Evolutionary conservation across 2,329 filamentous ascomycete species (phyloP).

Genomic region (Pseudocercospora vitis): DNA sequence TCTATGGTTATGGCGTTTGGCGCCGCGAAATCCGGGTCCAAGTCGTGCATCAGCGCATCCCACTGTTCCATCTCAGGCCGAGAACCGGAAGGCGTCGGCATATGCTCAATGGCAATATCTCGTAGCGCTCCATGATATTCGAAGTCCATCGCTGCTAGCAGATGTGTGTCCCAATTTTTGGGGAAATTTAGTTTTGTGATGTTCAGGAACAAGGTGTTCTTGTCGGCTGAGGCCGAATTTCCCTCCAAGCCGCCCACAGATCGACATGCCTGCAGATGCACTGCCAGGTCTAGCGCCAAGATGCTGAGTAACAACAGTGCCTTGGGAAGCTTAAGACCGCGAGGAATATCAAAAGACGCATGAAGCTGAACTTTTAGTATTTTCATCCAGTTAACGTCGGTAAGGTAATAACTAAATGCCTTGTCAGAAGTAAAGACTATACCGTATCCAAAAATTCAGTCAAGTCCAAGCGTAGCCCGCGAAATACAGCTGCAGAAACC

Average conservation of each 20-base stretch:
- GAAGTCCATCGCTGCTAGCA: slow-evolving; percentile 1
- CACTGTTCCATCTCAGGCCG: slow-evolving; percentile 2
- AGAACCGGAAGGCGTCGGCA: neutral
- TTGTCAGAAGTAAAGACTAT: no score
- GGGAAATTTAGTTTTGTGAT: neutral
- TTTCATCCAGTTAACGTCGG: no score
- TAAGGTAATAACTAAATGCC: no score
- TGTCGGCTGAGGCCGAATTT: neutral
- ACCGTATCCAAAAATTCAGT: no score
- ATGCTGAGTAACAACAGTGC: no score
- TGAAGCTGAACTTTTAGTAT: no score
- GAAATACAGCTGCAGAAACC: no score
- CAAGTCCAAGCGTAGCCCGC: no score
- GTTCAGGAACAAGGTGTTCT: neutral
- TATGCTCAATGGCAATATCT: neutral
- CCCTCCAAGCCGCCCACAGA: neutral
- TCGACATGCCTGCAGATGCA: neutral
- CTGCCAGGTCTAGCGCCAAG: no score
- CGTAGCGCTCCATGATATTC: slow-evolving; percentile 4
- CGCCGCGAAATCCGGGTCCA: neutral
- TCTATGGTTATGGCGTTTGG: neutral
- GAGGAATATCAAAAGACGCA: no score
- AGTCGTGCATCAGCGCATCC: neutral
- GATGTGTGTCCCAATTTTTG: neutral
- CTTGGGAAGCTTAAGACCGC: no score